A percentile compares a stretch with the other conserved stretches of the same genome.
Conservation (phyloP, 805 yeast genomes). For the Candida morakotiae region DNA sequence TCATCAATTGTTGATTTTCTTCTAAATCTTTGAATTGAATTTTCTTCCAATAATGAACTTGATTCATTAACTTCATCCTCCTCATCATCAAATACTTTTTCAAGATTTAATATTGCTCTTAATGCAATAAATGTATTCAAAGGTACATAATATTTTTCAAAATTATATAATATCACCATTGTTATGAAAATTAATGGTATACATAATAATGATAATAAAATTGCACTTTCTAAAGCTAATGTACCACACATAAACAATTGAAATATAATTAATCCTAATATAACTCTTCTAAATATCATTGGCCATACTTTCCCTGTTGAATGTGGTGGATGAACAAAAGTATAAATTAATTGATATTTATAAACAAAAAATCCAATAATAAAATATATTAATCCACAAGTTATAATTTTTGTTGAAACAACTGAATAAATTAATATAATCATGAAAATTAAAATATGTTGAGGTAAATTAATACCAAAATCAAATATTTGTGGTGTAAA, state of each 20-base stretch:
- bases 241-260: constrained; percentile 66
- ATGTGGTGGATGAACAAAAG: constrained; percentile 61
- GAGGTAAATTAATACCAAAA: constrained; percentile 59
- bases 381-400: constrained; percentile 57
- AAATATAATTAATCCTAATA: constrained; percentile 51
- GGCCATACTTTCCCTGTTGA: constrained; percentile 70
- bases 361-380: constrained; percentile 54
- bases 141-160: constrained; percentile 53
- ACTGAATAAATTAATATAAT: constrained; percentile 58
- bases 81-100: constrained; percentile 32
- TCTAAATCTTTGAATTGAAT: constrained; percentile 16
- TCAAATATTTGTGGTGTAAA: constrained; percentile 58
- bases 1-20: constrained; percentile 52
- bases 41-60: constrained; percentile 13
- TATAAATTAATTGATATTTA: constrained; percentile 58
- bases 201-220: constrained; percentile 43
- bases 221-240: constrained; percentile 55
- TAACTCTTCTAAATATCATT: constrained; percentile 51
- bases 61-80: constrained; percentile 15
- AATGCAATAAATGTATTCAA: constrained; percentile 53
- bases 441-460: constrained; percentile 55
- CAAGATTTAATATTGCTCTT: constrained; percentile 49
- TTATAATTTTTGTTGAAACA: constrained; percentile 54
- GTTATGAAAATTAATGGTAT: constrained; percentile 49
- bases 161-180: constrained; percentile 42